A percentile compares a stretch with the other conserved stretches of the same genome.
phyloP scores from a whole-genome alignment of 176 grass and related monocot genomes.

The Aegilops tauschii region DNA sequence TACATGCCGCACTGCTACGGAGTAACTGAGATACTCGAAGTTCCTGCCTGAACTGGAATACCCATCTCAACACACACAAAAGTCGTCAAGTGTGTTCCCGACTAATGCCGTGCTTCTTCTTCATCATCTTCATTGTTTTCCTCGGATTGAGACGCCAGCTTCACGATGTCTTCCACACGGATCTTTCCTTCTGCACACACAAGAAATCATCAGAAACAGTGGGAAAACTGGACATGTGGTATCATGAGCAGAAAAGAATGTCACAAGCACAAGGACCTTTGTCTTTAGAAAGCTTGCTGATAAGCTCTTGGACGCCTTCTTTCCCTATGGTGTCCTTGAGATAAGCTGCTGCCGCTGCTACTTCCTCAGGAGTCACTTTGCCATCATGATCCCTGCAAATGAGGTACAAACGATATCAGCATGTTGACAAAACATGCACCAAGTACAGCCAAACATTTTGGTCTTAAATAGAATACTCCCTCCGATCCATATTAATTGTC shows the following conservation, averaged over 20 bases:
- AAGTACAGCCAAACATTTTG: background rate
- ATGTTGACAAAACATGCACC: background rate
- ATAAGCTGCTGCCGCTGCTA: constrained; percentile 66
- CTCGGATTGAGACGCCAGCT: constrained; percentile 61
- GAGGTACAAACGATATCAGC: constrained; percentile 3
- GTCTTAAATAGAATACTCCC: background rate
- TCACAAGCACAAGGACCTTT: constrained; percentile 42
- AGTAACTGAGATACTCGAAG: constrained; percentile 17
- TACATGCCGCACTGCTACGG: constrained; percentile 9
- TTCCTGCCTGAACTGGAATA: constrained; percentile 2
- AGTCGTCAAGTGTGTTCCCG: background rate
- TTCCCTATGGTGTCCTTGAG: constrained; percentile 81
- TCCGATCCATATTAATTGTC: too few relatives aligned
- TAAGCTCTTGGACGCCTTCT: constrained; percentile 81
- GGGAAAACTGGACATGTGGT: background rate
- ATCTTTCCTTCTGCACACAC: constrained; percentile 77
- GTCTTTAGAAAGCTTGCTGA: constrained; percentile 86
- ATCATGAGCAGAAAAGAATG: background rate
- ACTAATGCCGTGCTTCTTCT: constrained; percentile 41
- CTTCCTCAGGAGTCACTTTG: constrained; percentile 89
- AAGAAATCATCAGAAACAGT: constrained; percentile 14
- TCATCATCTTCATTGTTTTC: constrained; percentile 59
- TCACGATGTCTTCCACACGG: constrained; percentile 89
- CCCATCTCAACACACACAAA: background rate
- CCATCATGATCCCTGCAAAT: constrained; percentile 75